Evolutionary conservation across 768 basidiomycete genomes (phyloP).

Genomic region (Mycena rosella): DNA sequence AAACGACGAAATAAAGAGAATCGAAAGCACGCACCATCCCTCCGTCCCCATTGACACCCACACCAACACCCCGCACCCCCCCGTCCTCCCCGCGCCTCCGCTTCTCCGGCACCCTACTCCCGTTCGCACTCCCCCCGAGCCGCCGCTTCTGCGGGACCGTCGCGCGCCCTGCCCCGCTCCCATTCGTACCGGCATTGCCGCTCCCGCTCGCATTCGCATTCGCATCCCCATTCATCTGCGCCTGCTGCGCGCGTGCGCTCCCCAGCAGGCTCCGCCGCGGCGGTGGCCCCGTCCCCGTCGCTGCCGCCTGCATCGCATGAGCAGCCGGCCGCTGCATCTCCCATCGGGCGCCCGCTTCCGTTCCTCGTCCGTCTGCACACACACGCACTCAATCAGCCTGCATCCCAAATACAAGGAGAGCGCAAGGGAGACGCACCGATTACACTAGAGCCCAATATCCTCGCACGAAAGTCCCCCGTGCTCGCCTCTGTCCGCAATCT

Average conservation of each 20-base stretch:
- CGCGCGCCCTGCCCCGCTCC: background rate
- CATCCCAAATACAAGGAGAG: no score
- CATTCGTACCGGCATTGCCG: background rate
- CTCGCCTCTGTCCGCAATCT: no score
- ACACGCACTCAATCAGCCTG: no score
- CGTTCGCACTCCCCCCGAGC: background rate
- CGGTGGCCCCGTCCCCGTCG: background rate
- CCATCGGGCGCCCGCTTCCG: background rate
- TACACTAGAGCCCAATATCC: no score
- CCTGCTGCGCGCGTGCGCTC: background rate
- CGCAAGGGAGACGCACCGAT: no score
- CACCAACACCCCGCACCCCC: no score
- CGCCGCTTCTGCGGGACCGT: slow-evolving; percentile 24
- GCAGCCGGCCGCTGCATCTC: slow-evolving; percentile 1
- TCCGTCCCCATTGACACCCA: no score
- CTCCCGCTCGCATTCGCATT: background rate
- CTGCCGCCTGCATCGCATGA: background rate
- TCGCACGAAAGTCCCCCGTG: no score
- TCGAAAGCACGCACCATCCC: no score
- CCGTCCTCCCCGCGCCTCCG: background rate
- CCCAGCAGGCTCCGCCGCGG: background rate
- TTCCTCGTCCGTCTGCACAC: no score
- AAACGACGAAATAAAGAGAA: no score
- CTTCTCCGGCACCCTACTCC: slow-evolving; percentile 21
- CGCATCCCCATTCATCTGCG: background rate